Percentiles rank a stretch among this genome's conserved stretches.
phyloP scores from a whole-genome alignment of 768 basidiomycete species.

The Gelatoporia subvermispora region DNA sequence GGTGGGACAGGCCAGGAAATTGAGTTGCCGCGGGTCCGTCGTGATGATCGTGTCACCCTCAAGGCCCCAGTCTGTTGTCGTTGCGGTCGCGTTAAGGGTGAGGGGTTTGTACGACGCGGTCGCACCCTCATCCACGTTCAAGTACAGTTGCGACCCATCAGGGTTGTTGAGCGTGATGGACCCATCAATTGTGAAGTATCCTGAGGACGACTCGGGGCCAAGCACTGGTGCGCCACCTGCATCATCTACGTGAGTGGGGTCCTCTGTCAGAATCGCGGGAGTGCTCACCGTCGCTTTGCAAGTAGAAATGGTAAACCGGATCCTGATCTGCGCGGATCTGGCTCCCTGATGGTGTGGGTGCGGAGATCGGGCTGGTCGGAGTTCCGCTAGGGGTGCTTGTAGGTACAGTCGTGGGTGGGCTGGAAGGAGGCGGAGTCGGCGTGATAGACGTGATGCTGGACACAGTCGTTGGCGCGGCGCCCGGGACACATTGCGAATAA shows the following conservation, averaged over 20 bases:
- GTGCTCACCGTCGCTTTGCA: constrained; percentile 41
- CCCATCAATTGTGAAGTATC: constrained; percentile 44
- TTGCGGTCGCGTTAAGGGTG: constrained; percentile 39
- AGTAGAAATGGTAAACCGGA: constrained; percentile 54
- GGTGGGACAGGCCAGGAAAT: constrained; percentile 50
- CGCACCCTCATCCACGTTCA: constrained; percentile 41
- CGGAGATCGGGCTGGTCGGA: constrained; percentile 19
- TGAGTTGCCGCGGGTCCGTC: constrained; percentile 44
- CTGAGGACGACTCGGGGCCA: constrained; percentile 47
- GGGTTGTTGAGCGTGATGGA: constrained; percentile 41
- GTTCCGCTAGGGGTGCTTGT: constrained; percentile 26
- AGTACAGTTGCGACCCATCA: constrained; percentile 39
- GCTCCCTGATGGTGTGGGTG: constrained; percentile 29
- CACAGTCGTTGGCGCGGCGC: constrained; percentile 13
- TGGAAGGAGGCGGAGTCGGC: constrained; percentile 10
- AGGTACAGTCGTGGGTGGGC: constrained; percentile 5
- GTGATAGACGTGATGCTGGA: neutral
- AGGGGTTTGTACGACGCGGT: constrained; percentile 46
- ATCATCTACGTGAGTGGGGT: constrained; percentile 1
- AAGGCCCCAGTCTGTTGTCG: constrained; percentile 50
- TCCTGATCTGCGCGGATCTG: constrained; percentile 49
- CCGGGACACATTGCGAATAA: constrained; percentile 52
- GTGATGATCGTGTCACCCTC: constrained; percentile 60
- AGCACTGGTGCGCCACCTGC: constrained; percentile 44
- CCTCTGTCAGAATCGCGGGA: neutral